Base-by-base conservation (phyloP, 129 eudicot genomes). In the Escallonia herrerae region DNA sequence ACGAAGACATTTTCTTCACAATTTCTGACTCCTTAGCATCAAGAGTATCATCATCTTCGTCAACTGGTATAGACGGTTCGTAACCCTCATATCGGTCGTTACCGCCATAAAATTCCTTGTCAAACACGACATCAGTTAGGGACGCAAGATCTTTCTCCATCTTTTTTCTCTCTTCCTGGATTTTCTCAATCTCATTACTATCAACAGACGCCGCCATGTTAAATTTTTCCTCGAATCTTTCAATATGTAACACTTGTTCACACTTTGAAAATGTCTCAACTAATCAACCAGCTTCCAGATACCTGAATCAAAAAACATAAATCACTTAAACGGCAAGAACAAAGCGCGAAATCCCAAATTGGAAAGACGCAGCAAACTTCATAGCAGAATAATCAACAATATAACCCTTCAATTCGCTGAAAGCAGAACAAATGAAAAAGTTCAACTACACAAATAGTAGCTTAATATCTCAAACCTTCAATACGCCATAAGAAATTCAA, bases 101-200 rank as follows among this genome's bases (percentile, higher is more conserved):
- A 5, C 80, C 75, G 58, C 84, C 84, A 69, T 91, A 91, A 6
- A 91, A 76, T 38, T 91, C 99, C 2, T 82, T 89, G 78, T 93
- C 99, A n/a, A 77, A 93, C 13, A 84, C 76, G 43, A 89, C 77
- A 3, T 91, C 79, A 51, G 78, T 77, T 0, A 88, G 85, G 0
- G 96, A 82, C 4, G 89, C 85, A 5, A 81, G 62, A 41, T 87
- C 80, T 47, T 88, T 83, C 81, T 91, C 97, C 96, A 87, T 77
- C 58, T 72, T 86, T 57, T 86, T 84, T 86, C 95, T 89, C 82
- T 93, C 96, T 54, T 88, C 95, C 70, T 93, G 90, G 7, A 81
- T 77, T 82, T 72, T 83, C 39, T 85, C 86, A 56, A 93, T 93
- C 84, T 93, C 98, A 2, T 59, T 56, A 2, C 56, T 56, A 66